These are phyloP conservation scores for Candida sanyaensis DNA, from an alignment of 1,139 yeast genomes.

Conservation along the genomic window DNA sequence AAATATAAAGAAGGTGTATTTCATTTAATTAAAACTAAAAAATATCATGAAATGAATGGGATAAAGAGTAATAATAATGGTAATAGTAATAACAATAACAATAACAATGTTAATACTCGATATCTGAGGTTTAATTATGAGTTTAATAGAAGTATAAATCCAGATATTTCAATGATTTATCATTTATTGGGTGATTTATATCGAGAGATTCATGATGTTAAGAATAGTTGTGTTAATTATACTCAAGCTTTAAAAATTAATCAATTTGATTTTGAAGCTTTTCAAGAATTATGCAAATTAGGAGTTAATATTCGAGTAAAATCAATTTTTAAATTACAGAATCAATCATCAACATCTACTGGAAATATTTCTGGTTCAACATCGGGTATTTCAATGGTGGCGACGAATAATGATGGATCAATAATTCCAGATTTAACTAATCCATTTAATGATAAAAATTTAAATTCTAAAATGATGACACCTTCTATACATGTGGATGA, in stretches of 20 bases:
- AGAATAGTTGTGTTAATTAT: conserved; percentile 67
- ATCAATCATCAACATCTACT: conserved; percentile 1
- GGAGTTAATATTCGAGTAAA: conserved; percentile 69
- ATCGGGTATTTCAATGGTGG: background rate
- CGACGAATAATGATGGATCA: conserved; percentile 3
- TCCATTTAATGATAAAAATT: conserved; percentile 23
- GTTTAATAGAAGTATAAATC: conserved; percentile 39
- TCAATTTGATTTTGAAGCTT: conserved; percentile 86
- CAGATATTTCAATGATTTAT: conserved; percentile 67
- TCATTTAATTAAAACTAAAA: conserved; percentile 43
- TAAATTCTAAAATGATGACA: conserved; percentile 7
- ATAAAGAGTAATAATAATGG: conserved; percentile 30
- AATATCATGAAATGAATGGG: conserved; percentile 62
- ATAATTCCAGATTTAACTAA: conserved; percentile 20
- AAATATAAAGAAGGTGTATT: conserved; percentile 64
- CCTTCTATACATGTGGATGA: conserved; percentile 24
- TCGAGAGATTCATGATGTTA: conserved; percentile 55
- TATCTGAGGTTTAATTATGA: conserved; percentile 36
- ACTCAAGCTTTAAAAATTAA: conserved; percentile 69
- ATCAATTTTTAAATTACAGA: conserved; percentile 50
- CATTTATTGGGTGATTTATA: conserved; percentile 74
- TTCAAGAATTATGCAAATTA: conserved; percentile 70
- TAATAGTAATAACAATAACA: background rate
- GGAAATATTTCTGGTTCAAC: background rate
- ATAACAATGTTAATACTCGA: conserved; percentile 13